Evolutionary conservation across 1,139 yeast species (phyloP).

Genomic region (Saccharomyces pastorianus): DNA sequence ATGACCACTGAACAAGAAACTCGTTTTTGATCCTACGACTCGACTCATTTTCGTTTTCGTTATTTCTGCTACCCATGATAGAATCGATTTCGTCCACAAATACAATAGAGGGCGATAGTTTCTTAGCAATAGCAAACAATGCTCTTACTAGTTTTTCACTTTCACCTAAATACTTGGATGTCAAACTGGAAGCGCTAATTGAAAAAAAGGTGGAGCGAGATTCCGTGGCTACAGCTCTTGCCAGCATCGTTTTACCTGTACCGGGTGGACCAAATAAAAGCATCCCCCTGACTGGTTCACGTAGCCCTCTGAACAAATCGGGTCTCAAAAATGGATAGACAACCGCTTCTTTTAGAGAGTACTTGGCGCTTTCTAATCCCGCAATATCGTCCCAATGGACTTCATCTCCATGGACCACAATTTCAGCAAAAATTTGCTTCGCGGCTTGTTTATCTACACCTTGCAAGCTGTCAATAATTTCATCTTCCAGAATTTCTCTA

Average conservation of each 20-base stretch:
- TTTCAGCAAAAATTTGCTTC: conserved; percentile 79
- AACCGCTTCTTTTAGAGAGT: conserved; percentile 87
- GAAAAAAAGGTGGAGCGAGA: conserved; percentile 90
- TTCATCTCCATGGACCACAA: conserved; percentile 89
- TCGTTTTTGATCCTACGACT: conserved; percentile 89
- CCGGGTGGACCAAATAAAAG: conserved; percentile 61
- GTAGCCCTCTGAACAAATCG: conserved; percentile 78
- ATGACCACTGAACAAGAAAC: conserved; percentile 93
- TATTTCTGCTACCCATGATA: conserved; percentile 66
- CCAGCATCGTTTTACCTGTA: conserved; percentile 96
- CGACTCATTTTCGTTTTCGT: conserved; percentile 79
- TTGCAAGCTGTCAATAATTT: conserved; percentile 33
- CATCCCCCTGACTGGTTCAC: conserved; percentile 87
- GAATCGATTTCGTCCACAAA: conserved; percentile 44
- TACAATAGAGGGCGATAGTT: too few species aligned
- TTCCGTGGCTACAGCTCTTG: conserved; percentile 95
- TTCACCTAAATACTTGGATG: too few species aligned
- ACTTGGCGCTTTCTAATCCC: conserved; percentile 84
- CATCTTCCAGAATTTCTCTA: conserved; percentile 32
- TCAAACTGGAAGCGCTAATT: conserved; percentile 23
- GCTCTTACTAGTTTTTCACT: too few species aligned
- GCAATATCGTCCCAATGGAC: conserved; percentile 97
- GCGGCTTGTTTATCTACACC: conserved; percentile 63
- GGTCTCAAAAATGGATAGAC: conserved; percentile 94
- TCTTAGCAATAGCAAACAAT: too few species aligned